Evolutionary conservation across 106 monocot genomes (phyloP), one percentile per base, ranked within the genome.

Genomic region (Platanthera zijinensis): DNA sequence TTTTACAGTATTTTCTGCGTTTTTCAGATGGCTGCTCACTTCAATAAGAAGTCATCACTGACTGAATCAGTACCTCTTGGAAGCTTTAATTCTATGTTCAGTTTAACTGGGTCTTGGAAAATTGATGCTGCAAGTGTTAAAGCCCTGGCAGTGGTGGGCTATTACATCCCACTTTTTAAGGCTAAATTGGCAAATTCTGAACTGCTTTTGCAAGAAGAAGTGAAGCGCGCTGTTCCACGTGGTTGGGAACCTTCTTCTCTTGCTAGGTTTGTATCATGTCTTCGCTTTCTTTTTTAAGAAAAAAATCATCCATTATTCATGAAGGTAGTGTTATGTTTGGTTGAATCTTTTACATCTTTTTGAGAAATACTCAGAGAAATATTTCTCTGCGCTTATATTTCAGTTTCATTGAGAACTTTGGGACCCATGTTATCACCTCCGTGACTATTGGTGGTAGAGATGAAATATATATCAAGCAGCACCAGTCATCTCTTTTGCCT

Each of bases 361-460:
- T 70, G 15, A 70, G 14, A 47, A 47, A 17, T 70, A 48, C 46
- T 70, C 48, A 15, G 18, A 6, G 48, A 7, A 13, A 48, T 48
- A 48, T 48, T 48, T 39, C 25, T 5, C 15, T 17, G 0, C 70
- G 10, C 67, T 39, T 70, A 51, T 51, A 46, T 59, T 84, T 50
- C 92, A 96, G 96, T 75, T 96, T 96, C 74, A 96, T 96, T 68
- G 92, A 96, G 79, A 96, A 90, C 74, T 93, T 81, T 82, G 96
- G 96, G 5, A 96, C 96, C 72, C 96, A 93, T 78, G 78, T 96
- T 48, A 84, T 96, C 72, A 93, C 87, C 14, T 96, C 96, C 62
- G 87, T 96, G 57, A 96, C 90, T 54, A 90, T 96, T 81, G 96
- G 96, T 63, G 96, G 96, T 81, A 90, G 90, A 84, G 96, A 96